Conservation (phyloP, 2,329 filamentous ascomycete genomes). For the Ceratocystis harringtonii region DNA sequence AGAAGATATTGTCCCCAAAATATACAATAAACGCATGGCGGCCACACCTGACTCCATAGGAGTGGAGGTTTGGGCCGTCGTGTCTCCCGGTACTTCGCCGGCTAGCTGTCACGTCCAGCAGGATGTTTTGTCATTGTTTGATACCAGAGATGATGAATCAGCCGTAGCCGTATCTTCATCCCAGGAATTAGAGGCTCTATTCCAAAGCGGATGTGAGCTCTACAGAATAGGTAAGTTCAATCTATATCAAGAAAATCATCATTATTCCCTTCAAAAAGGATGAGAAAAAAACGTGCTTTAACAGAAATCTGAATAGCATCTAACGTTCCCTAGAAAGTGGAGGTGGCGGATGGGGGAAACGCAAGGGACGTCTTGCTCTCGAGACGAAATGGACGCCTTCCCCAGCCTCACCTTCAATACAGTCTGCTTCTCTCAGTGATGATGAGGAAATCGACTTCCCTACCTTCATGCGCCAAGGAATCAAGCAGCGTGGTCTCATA, state of each 20-base stretch:
- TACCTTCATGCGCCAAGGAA: constrained; percentile 12
- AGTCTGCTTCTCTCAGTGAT: constrained; percentile 19
- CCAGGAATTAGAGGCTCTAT: not conserved
- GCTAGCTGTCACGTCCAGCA: constrained; percentile 36
- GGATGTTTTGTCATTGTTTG: constrained; percentile 18
- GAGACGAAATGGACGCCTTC: constrained; percentile 37
- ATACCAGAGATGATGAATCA: constrained; percentile 10
- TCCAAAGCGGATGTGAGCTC: constrained; percentile 25
- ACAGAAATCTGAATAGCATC: not conserved
- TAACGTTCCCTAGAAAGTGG: constrained; percentile 44
- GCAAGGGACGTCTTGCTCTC: constrained; percentile 62
- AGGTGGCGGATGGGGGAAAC: constrained; percentile 71
- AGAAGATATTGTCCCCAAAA: constrained; percentile 45
- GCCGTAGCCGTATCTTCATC: not conserved
- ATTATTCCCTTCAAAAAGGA: no score
- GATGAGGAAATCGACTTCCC: constrained; percentile 25
- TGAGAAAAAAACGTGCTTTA: not conserved
- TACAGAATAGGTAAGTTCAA: constrained; percentile 31
- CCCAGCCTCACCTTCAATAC: constrained; percentile 15
- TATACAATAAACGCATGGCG: constrained; percentile 33
- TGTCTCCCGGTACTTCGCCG: constrained; percentile 10
- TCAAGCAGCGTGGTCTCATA: constrained; percentile 33
- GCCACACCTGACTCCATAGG: constrained; percentile 29
- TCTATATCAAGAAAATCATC: no score
- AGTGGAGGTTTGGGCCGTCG: constrained; percentile 59